Percentiles rank a stretch among this genome's conserved stretches.
phyloP scores from a whole-genome alignment of 805 yeast species.

The Wickerhamiella dianesei region DNA sequence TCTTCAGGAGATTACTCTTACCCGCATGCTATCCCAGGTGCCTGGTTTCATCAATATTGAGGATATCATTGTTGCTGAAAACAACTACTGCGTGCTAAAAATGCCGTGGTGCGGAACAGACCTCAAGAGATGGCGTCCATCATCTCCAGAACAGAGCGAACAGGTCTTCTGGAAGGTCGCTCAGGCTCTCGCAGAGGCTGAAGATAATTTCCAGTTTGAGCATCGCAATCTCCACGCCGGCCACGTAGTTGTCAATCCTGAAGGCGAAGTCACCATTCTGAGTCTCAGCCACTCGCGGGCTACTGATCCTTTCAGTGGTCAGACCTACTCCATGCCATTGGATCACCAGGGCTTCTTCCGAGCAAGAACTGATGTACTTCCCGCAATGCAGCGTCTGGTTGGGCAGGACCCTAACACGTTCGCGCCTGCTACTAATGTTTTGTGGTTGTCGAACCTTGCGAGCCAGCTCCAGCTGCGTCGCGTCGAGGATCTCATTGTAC shows the following conservation, averaged over 20 bases:
- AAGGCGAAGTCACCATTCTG: slow-evolving; percentile 43
- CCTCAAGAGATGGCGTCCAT: slow-evolving; percentile 30
- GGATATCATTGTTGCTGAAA: slow-evolving; percentile 23
- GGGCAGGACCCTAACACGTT: slow-evolving; percentile 32
- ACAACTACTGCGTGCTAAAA: slow-evolving; percentile 26
- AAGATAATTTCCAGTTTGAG: slow-evolving; percentile 42
- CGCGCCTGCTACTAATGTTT: slow-evolving; percentile 39
- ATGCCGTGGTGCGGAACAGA: slow-evolving; percentile 29
- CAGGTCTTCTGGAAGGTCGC: slow-evolving; percentile 42
- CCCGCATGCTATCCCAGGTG: slow-evolving; percentile 30
- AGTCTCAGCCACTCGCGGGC: slow-evolving; percentile 38
- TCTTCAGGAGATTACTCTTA: slow-evolving; percentile 36
- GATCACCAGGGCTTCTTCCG: slow-evolving; percentile 51
- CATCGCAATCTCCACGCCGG: slow-evolving; percentile 62
- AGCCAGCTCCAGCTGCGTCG: slow-evolving; percentile 28
- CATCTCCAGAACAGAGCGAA: slow-evolving; percentile 27
- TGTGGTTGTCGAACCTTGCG: slow-evolving; percentile 53
- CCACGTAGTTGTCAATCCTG: slow-evolving; percentile 37
- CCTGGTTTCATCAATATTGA: slow-evolving; percentile 28
- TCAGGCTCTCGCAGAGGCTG: slow-evolving; percentile 38
- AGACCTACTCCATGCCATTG: slow-evolving; percentile 37
- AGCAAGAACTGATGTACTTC: slow-evolving; percentile 49
- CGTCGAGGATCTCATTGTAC: slow-evolving; percentile 4
- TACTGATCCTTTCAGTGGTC: slow-evolving; percentile 17
- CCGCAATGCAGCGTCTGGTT: slow-evolving; percentile 32